Percentiles rank a stretch among this genome's conserved stretches.
These are phyloP conservation scores for Caloboletus inedulis DNA, from an alignment of 1,284 basidiomycete genomes.

Conservation along the genomic window DNA sequence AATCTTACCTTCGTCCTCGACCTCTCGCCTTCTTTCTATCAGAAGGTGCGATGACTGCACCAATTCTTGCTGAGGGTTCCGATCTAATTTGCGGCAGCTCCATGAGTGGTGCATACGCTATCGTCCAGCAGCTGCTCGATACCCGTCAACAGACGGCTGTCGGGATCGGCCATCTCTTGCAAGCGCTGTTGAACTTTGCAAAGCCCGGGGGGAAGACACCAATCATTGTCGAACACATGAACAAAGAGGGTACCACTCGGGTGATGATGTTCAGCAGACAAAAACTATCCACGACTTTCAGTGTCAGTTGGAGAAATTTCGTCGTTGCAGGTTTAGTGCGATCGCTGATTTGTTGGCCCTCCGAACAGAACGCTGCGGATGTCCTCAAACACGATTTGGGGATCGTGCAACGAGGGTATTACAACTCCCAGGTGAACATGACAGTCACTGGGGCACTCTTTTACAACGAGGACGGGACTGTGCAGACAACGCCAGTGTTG, in stretches of 20 bases:
- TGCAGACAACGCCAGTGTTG: conserved; percentile 4
- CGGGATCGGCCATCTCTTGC: conserved; percentile 8
- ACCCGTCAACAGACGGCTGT: conserved; percentile 3
- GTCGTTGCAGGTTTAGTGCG: neutral
- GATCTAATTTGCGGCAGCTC: neutral
- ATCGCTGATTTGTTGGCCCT: neutral
- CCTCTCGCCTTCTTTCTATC: neutral
- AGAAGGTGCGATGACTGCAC: neutral
- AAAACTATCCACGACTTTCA: neutral
- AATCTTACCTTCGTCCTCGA: neutral
- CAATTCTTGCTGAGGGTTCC: neutral
- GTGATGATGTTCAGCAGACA: conserved; percentile 15
- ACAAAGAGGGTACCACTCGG: conserved; percentile 2
- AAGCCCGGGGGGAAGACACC: neutral
- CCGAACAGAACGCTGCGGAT: neutral
- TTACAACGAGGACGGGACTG: conserved; percentile 6
- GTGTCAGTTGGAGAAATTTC: neutral
- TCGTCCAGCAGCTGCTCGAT: conserved; percentile 8
- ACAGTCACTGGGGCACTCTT: conserved; percentile 6
- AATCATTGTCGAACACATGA: conserved; percentile 7
- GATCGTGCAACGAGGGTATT: neutral
- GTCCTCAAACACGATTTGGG: neutral
- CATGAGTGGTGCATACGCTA: conserved; percentile 9
- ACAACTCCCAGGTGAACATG: neutral
- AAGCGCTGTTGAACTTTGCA: conserved; percentile 5